phyloP scores from a whole-genome alignment of 306 rosid species.

The Vigna nakashimae region DNA sequence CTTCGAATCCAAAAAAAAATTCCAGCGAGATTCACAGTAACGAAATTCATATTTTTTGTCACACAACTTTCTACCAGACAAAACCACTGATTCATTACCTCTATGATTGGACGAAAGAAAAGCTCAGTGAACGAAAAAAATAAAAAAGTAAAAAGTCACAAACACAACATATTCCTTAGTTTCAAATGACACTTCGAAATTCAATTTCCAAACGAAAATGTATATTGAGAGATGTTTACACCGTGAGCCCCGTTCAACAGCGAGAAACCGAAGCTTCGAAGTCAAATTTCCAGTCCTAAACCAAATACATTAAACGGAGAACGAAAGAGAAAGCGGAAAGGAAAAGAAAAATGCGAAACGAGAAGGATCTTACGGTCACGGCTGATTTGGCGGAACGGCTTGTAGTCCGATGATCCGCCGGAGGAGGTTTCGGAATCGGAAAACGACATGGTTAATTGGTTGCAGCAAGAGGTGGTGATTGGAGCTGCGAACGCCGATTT shows the following conservation, averaged over 20 bases:
- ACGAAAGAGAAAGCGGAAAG: neutral
- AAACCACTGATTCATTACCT: constrained; percentile 11
- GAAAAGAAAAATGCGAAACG: neutral
- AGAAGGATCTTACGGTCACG: constrained; percentile 74
- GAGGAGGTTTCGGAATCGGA: constrained; percentile 79
- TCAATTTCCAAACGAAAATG: constrained; percentile 25
- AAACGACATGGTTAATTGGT: constrained; percentile 64
- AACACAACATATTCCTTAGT: neutral
- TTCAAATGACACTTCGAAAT: constrained; percentile 2
- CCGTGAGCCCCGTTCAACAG: constrained; percentile 21
- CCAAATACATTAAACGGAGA: constrained; percentile 27
- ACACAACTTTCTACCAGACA: neutral
- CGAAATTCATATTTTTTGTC: constrained; percentile 3
- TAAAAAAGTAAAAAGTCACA: neutral
- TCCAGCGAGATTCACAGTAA: neutral
- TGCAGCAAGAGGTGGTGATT: constrained; percentile 36
- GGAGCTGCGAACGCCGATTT: constrained; percentile 24
- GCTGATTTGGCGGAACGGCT: constrained; percentile 70
- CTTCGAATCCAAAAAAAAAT: constrained; percentile 12
- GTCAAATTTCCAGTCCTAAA: neutral
- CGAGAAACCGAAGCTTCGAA: constrained; percentile 15
- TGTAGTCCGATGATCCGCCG: constrained; percentile 67
- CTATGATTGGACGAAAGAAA: neutral
- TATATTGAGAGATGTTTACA: constrained; percentile 2
- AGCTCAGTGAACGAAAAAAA: neutral